phyloP scores from a whole-genome alignment of 129 eudicot genomes.

The Flaveria linearis region DNA sequence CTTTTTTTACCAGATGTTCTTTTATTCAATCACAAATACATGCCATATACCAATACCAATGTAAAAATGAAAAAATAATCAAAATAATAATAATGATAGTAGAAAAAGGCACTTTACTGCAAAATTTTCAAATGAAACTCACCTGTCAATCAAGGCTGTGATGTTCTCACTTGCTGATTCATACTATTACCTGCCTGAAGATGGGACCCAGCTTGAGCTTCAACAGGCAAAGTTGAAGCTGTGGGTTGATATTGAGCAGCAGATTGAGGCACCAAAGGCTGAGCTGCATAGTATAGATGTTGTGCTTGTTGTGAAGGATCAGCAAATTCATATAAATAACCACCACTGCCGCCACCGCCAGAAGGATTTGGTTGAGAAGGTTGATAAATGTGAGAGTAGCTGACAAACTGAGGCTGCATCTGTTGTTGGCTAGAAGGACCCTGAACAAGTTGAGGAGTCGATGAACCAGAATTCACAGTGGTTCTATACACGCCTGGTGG shows the following conservation, averaged over 20 bases:
- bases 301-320: constrained; percentile 60
- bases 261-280: constrained; percentile 54
- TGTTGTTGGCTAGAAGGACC: constrained; percentile 48
- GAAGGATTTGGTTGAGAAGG: constrained; percentile 53
- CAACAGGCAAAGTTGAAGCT: constrained; percentile 46
- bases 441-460: constrained; percentile 49
- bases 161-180: constrained; percentile 58
- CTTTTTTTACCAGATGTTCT: not conserved
- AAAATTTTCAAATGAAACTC: constrained; percentile 47
- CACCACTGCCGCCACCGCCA: constrained; percentile 38
- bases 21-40: constrained; percentile 31
- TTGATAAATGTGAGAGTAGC: constrained; percentile 61
- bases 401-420: constrained; percentile 54
- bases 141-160: constrained; percentile 40
- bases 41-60: constrained; percentile 27
- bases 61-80: constrained; percentile 11
- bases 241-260: constrained; percentile 75
- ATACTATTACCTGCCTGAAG: constrained; percentile 45
- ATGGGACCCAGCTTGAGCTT: constrained; percentile 46
- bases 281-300: constrained; percentile 61
- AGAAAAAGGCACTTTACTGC: constrained; percentile 46
- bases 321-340: constrained; percentile 56
- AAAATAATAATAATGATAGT: constrained; percentile 12
- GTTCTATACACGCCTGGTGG: constrained; percentile 55
- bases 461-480: constrained; percentile 38